A percentile compares a stretch with the other conserved stretches of the same genome.
These are phyloP conservation scores for Zychaea mexicana DNA, from an alignment of 371 early-diverging fungal species.

Conservation along the genomic window DNA sequence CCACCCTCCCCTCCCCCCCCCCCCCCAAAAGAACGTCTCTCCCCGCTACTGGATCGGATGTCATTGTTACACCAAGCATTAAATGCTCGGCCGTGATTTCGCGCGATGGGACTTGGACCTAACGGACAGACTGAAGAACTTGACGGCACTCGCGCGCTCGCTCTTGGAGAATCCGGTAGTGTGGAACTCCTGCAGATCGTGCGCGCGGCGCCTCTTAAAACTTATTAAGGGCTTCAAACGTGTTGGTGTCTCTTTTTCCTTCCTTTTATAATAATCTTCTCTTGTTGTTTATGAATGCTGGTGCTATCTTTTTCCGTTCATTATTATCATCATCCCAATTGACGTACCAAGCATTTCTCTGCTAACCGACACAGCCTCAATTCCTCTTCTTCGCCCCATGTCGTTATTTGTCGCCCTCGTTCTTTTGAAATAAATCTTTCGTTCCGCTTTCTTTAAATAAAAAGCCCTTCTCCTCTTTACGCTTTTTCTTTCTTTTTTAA, in stretches of 20 bases:
- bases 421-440: background rate
- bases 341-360: too few relatives aligned
- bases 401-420: background rate
- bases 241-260: background rate
- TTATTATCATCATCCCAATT: background rate
- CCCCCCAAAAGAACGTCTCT: too few relatives aligned
- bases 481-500: background rate
- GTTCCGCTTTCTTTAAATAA: background rate
- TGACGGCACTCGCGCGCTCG: background rate
- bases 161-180: background rate
- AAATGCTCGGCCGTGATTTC: background rate
- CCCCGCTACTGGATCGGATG: too few relatives aligned
- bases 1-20: too few relatives aligned
- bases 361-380: background rate
- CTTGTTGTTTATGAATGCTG: too few relatives aligned
- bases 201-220: background rate
- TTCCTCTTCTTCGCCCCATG: background rate
- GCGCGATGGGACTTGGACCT: background rate
- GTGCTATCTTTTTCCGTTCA: background rate
- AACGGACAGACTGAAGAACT: background rate
- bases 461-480: background rate
- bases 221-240: background rate
- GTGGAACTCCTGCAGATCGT: slow-evolving; percentile 1
- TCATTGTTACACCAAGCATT: background rate
- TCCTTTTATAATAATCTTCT: background rate